These are phyloP conservation scores for Fraxinus anomala DNA, from an alignment of 257 asterid species.

Conservation along the genomic window DNA sequence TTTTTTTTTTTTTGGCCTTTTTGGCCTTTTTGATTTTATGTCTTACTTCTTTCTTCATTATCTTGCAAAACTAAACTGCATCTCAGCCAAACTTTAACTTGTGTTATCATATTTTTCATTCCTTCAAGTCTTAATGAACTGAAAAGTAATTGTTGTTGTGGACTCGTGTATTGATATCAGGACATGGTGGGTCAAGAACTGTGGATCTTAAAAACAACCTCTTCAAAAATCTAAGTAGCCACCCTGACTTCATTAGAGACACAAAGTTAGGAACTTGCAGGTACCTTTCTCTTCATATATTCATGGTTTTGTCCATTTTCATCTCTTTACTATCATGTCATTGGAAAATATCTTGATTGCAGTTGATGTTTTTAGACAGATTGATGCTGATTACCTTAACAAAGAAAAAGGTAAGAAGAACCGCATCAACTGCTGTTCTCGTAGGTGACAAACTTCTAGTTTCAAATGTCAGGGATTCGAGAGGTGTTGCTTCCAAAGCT, in stretches of 20 bases:
- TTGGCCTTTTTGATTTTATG: conserved; percentile 70
- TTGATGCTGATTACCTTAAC: conserved; percentile 64
- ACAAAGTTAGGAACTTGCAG: conserved; percentile 51
- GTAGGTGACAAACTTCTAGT: conserved; percentile 62
- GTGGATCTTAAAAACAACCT: conserved; percentile 77
- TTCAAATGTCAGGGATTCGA: conserved; percentile 81
- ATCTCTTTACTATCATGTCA: conserved; percentile 22
- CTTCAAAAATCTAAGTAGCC: conserved; percentile 63
- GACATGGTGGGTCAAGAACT: conserved; percentile 81
- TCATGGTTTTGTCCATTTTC: background rate
- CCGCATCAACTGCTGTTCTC: conserved; percentile 48
- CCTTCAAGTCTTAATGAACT: background rate
- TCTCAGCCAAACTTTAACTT: no score
- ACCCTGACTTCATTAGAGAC: conserved; percentile 64
- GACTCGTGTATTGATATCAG: conserved; percentile 32
- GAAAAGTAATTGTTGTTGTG: background rate
- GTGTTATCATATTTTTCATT: no score
- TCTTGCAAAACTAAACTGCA: no score
- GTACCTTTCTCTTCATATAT: background rate
- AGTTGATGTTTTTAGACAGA: conserved; percentile 68
- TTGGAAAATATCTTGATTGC: conserved; percentile 36
- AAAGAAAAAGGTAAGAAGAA: conserved; percentile 59
- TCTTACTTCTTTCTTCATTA: background rate
- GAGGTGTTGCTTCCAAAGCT: conserved; percentile 76
- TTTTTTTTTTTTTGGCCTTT: conserved; percentile 43